phyloP scores from a whole-genome alignment of 2,329 filamentous ascomycete genomes.

The Xylaria arbuscula region DNA sequence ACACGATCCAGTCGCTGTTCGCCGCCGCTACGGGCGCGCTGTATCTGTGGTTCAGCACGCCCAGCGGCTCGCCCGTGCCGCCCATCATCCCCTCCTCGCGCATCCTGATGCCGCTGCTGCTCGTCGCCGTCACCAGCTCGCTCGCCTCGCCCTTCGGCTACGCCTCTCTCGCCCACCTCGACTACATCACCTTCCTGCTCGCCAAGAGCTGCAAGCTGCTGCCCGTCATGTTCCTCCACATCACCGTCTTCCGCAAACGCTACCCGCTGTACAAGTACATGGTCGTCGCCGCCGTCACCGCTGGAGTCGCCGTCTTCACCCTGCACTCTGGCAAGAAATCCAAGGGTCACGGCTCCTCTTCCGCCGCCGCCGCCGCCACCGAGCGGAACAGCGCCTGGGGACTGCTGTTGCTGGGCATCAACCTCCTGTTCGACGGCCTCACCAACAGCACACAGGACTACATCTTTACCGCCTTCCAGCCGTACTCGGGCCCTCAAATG shows the following conservation, averaged over 20 bases:
- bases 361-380: constrained; percentile 56
- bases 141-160: constrained; percentile 97
- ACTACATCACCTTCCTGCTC: constrained; percentile 97
- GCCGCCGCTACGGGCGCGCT: constrained; percentile 83
- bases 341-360: constrained; percentile 59
- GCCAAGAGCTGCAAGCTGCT: constrained; percentile 98
- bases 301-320: constrained; percentile 94
- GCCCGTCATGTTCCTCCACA: constrained; percentile 97
- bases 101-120: constrained; percentile 81
- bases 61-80: constrained; percentile 59
- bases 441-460: constrained; percentile 98
- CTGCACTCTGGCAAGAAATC: constrained; percentile 75
- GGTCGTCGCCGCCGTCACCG: constrained; percentile 89
- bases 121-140: constrained; percentile 88
- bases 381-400: constrained; percentile 79
- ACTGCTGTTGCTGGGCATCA: constrained; percentile 84
- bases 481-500: constrained; percentile 95
- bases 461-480: constrained; percentile 83
- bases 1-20: constrained; percentile 93
- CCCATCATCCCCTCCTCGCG: constrained; percentile 80
- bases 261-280: constrained; percentile 98
- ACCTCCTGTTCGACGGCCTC: constrained; percentile 93
- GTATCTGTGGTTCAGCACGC: constrained; percentile 79
- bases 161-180: constrained; percentile 89
- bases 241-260: constrained; percentile 86